Evolutionary conservation across 2,329 filamentous ascomycete species (phyloP).

Genomic region (Scorias spongiosa): DNA sequence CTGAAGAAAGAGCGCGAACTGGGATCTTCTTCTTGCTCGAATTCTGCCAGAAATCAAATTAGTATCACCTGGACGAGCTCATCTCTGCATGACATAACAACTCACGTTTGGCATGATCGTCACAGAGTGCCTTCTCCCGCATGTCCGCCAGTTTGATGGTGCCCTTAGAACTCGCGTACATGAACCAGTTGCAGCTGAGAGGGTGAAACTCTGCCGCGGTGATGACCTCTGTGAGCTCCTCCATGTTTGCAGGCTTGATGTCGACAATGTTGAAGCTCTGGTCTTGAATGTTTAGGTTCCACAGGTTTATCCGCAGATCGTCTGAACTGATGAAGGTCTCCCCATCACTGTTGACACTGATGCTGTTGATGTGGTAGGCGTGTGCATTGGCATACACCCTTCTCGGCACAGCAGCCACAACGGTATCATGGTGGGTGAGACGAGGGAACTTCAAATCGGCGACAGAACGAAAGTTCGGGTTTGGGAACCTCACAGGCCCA

Average conservation of each 20-base stretch:
- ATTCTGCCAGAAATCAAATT: slow-evolving; percentile 48
- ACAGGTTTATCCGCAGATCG: slow-evolving; percentile 91
- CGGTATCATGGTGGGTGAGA: slow-evolving; percentile 94
- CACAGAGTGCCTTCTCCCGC: slow-evolving; percentile 90
- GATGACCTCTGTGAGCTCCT: slow-evolving; percentile 96
- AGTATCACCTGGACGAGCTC: background rate
- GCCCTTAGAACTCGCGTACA: slow-evolving; percentile 98
- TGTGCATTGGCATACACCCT: slow-evolving; percentile 97
- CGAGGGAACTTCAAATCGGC: slow-evolving; percentile 83
- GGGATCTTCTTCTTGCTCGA: slow-evolving; percentile 96
- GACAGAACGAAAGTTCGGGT: slow-evolving; percentile 61
- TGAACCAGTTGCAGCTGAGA: slow-evolving; percentile 97
- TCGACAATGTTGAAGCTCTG: slow-evolving; percentile 99
- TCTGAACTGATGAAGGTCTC: slow-evolving; percentile 99
- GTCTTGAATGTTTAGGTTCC: slow-evolving; percentile 98
- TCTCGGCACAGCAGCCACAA: slow-evolving; percentile 88
- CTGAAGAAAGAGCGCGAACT: slow-evolving; percentile 97
- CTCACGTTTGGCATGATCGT: slow-evolving; percentile 88
- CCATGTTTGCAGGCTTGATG: slow-evolving; percentile 99
- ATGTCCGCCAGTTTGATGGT: slow-evolving; percentile 98
- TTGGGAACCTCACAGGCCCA: slow-evolving; percentile 59
- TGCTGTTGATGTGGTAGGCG: slow-evolving; percentile 99
- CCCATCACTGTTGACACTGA: slow-evolving; percentile 98
- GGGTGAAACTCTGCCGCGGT: slow-evolving; percentile 97
- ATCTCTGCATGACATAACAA: slow-evolving; percentile 6